Percentiles rank a stretch among this genome's conserved stretches.
phyloP scores from a whole-genome alignment of 768 basidiomycete species.

The Trametes elegans region DNA sequence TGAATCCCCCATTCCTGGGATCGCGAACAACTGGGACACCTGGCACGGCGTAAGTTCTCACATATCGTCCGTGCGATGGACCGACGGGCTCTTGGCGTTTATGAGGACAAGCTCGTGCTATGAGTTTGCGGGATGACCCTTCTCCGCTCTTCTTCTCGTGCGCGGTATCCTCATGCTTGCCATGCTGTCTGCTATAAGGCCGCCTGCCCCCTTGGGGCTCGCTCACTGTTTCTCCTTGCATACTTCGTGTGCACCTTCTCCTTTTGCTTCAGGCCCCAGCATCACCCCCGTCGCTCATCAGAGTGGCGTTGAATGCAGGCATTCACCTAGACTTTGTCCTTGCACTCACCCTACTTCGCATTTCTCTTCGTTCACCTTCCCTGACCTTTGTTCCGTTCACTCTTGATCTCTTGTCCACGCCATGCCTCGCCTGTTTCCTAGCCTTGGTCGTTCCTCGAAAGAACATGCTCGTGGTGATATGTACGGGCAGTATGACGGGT shows the following conservation, averaged over 20 bases:
- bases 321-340: slow-evolving; percentile 15
- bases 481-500: slow-evolving; percentile 18
- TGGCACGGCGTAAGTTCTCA: slow-evolving; percentile 3
- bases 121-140: slow-evolving; percentile 9
- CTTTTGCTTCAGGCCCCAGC: not conserved
- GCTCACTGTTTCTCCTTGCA: slow-evolving; percentile 9
- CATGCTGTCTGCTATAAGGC: slow-evolving; percentile 15
- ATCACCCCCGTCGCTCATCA: slow-evolving; percentile 6
- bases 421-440: slow-evolving; percentile 30
- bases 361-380: not conserved
- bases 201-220: slow-evolving; percentile 3
- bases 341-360: not conserved
- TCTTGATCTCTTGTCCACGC: not conserved
- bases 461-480: slow-evolving; percentile 1
- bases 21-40: slow-evolving; percentile 4
- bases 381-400: not conserved
- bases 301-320: slow-evolving; percentile 14
- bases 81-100: not conserved
- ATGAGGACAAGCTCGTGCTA: slow-evolving; percentile 8
- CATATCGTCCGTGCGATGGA: slow-evolving; percentile 3
- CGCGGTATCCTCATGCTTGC: slow-evolving; percentile 20
- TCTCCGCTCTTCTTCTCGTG: slow-evolving; percentile 15
- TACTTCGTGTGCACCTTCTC: not conserved
- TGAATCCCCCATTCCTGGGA: not conserved
- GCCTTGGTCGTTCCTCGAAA: slow-evolving; percentile 26